Evolutionary conservation across 331 rosid species (phyloP).

Genomic region (Quercus tomentella): DNA sequence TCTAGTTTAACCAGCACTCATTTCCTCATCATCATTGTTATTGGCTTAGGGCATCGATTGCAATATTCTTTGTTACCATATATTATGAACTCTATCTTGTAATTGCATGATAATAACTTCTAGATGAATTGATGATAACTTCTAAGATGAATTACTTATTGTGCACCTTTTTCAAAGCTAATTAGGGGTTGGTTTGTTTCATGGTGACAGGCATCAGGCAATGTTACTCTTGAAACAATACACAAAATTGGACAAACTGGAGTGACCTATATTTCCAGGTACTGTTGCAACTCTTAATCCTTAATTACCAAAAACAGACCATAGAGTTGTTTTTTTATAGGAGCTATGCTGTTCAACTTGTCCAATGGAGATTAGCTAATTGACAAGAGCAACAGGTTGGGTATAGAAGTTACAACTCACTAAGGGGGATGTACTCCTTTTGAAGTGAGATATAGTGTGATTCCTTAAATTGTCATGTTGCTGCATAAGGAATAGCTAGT

Average conservation of each 20-base stretch:
- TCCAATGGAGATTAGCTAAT: not conserved
- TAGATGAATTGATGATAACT: not conserved
- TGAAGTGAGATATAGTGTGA: not conserved
- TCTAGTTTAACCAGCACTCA: not conserved
- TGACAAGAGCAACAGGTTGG: not conserved
- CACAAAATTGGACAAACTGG: constrained; percentile 79
- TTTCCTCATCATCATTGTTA: not conserved
- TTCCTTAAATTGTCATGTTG: not conserved
- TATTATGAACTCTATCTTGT: not conserved
- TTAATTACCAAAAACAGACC: not conserved
- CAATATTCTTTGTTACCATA: not conserved
- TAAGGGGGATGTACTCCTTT: not conserved
- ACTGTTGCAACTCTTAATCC: constrained; percentile 18
- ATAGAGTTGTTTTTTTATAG: not conserved
- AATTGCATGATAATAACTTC: not conserved
- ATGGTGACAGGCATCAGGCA: constrained; percentile 77
- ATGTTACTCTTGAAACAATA: constrained; percentile 72
- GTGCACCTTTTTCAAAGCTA: not conserved
- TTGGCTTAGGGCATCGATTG: not conserved
- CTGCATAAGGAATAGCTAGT: not conserved
- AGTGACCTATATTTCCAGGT: constrained; percentile 93
- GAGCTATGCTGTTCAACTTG: not conserved
- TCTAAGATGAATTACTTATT: not conserved
- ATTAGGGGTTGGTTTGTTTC: constrained; percentile 16
- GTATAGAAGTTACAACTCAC: not conserved